Evolutionary conservation across 495 filamentous ascomycete species (phyloP).

Genomic region (Hyaloscypha variabilis): DNA sequence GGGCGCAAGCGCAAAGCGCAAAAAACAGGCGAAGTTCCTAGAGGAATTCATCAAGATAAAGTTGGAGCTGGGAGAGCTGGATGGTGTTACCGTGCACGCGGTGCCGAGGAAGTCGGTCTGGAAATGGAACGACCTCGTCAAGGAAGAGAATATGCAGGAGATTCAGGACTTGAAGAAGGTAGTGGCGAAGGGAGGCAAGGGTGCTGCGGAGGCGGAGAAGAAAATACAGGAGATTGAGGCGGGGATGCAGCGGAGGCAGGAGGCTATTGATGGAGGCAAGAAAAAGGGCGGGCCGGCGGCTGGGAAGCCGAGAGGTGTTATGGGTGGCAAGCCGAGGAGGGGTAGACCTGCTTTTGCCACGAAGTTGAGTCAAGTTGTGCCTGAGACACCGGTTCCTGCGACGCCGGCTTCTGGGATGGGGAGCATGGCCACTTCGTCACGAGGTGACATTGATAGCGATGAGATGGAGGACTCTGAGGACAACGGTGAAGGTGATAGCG

Average conservation of each 20-base stretch:
- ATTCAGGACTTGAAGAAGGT: not conserved
- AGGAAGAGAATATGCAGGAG: not conserved
- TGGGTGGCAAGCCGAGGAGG: too few relatives aligned
- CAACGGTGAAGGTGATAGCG: too few relatives aligned
- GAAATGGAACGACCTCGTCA: not conserved
- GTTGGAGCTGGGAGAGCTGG: constrained; percentile 52
- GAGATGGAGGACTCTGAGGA: too few relatives aligned
- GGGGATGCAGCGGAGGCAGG: not conserved
- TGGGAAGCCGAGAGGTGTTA: too few relatives aligned
- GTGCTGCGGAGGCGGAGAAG: constrained; percentile 13
- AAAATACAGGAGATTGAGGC: not conserved
- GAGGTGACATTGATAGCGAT: too few relatives aligned
- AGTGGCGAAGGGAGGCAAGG: not conserved
- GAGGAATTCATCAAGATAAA: constrained; percentile 51
- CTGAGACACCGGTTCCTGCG: too few relatives aligned
- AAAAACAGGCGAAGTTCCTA: constrained; percentile 14
- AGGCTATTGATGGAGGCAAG: not conserved
- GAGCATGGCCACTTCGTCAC: too few relatives aligned
- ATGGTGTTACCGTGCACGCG: constrained; percentile 51
- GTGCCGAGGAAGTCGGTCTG: constrained; percentile 19
- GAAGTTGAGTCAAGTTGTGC: too few relatives aligned
- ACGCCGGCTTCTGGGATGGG: too few relatives aligned
- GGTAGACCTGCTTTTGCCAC: too few relatives aligned
- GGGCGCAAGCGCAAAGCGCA: not conserved
- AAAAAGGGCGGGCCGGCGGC: too few relatives aligned